A percentile compares a stretch with the other conserved stretches of the same genome.
These are phyloP conservation scores for Hevea brasiliensis DNA, from an alignment of 345 rosid genomes.

Conservation along the genomic window DNA sequence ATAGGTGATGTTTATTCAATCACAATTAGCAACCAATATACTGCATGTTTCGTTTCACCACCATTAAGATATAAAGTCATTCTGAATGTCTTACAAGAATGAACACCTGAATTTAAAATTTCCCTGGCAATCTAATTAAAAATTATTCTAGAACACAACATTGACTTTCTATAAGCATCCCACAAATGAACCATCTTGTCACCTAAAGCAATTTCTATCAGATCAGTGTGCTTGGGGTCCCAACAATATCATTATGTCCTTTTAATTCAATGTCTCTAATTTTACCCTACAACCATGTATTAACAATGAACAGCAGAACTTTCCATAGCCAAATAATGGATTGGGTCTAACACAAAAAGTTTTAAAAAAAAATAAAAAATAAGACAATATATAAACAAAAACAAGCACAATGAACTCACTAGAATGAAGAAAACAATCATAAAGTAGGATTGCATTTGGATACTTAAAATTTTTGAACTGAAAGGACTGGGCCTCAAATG, in stretches of 20 bases:
- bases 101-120: background rate
- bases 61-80: background rate
- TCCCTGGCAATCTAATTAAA: constrained; percentile 2
- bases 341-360: background rate
- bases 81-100: background rate
- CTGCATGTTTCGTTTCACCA: background rate
- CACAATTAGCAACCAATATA: background rate
- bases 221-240: constrained; percentile 96
- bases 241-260: constrained; percentile 97
- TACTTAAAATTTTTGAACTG: background rate
- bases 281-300: constrained; percentile 56
- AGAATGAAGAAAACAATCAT: background rate
- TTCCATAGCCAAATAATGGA: background rate
- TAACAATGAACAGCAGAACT: background rate
- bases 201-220: constrained; percentile 94
- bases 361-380: background rate
- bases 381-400: background rate
- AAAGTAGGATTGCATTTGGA: background rate
- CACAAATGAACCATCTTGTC: constrained; percentile 96
- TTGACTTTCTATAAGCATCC: constrained; percentile 94
- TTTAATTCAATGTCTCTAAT: constrained; percentile 82
- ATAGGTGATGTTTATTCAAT: constrained; percentile 77
- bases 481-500: background rate
- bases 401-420: background rate
- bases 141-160: constrained; percentile 1